These are phyloP conservation scores for Tricholoma terreum DNA, from an alignment of 768 basidiomycete genomes.

Conservation along the genomic window DNA sequence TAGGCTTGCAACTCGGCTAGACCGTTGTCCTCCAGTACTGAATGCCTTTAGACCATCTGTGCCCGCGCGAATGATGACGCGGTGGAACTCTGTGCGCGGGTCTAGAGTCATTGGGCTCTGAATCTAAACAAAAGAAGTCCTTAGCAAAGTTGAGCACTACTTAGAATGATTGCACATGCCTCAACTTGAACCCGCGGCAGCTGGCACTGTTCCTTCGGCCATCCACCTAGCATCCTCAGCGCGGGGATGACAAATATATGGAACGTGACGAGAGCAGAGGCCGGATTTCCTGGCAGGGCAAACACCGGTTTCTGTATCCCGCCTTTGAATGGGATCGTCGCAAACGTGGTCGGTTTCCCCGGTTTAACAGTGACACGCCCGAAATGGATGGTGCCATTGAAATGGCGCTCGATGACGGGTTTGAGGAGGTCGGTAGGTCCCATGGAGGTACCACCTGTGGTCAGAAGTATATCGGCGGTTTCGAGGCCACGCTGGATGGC, in stretches of 20 bases:
- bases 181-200: constrained; percentile 62
- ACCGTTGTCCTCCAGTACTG: constrained; percentile 86
- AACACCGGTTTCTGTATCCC: constrained; percentile 60
- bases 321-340: constrained; percentile 56
- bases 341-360: constrained; percentile 91
- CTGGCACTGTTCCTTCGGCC: constrained; percentile 47
- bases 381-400: constrained; percentile 78
- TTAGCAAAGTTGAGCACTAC: background rate
- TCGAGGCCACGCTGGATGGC: constrained; percentile 57
- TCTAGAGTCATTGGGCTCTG: constrained; percentile 65
- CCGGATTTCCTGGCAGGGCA: constrained; percentile 87
- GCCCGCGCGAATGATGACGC: constrained; percentile 57
- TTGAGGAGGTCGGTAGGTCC: constrained; percentile 84
- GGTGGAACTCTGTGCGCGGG: constrained; percentile 78
- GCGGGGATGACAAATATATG: constrained; percentile 83
- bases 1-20: constrained; percentile 77
- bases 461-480: constrained; percentile 70
- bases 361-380: constrained; percentile 81
- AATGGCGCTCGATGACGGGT: constrained; percentile 79
- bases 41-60: constrained; percentile 54
- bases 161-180: constrained; percentile 38
- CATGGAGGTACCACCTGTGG: constrained; percentile 92
- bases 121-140: constrained; percentile 35
- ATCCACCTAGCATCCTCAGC: constrained; percentile 69
- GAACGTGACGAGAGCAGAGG: constrained; percentile 84